Conservation (phyloP, 2,329 filamentous ascomycete genomes). For the Clonostachys rhizophaga region DNA sequence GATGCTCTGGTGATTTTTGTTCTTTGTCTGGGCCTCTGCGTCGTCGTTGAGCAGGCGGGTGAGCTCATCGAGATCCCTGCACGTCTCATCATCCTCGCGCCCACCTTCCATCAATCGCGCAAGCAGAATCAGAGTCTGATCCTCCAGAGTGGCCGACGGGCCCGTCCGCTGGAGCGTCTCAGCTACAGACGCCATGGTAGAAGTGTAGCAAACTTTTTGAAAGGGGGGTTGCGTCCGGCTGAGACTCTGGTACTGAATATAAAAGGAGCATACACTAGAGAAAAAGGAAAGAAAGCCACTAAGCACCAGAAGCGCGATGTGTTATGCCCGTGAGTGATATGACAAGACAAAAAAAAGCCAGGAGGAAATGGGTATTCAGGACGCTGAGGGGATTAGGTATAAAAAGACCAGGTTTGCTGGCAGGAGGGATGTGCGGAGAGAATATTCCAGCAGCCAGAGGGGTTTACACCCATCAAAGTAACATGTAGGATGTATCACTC, state of each 20-base stretch:
- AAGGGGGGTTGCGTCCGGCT: not conserved
- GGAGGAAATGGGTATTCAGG: too few species aligned
- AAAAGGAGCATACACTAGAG: not conserved
- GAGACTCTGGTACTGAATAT: not conserved
- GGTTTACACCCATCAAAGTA: too few species aligned
- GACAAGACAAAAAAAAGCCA: too few species aligned
- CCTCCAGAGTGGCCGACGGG: slow-evolving; percentile 37
- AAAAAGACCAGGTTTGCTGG: too few species aligned
- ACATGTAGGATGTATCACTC: too few species aligned
- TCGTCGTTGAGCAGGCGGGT: slow-evolving; percentile 57
- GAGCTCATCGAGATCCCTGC: slow-evolving; percentile 50
- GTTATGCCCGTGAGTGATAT: too few species aligned
- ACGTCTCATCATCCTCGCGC: slow-evolving; percentile 72
- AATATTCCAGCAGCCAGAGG: too few species aligned
- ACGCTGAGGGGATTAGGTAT: too few species aligned
- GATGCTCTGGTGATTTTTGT: slow-evolving; percentile 39
- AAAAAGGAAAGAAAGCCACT: too few species aligned
- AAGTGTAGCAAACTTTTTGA: not conserved
- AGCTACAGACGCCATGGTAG: slow-evolving; percentile 23
- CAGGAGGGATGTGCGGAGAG: too few species aligned
- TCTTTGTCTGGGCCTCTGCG: slow-evolving; percentile 33
- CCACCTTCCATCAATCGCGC: slow-evolving; percentile 89
- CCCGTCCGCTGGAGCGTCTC: slow-evolving; percentile 18
- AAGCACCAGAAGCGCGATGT: too few species aligned
- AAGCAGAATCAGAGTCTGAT: slow-evolving; percentile 72